phyloP scores from a whole-genome alignment of 192 early-diverging fungal genomes.

The Coemansia aciculifera region DNA sequence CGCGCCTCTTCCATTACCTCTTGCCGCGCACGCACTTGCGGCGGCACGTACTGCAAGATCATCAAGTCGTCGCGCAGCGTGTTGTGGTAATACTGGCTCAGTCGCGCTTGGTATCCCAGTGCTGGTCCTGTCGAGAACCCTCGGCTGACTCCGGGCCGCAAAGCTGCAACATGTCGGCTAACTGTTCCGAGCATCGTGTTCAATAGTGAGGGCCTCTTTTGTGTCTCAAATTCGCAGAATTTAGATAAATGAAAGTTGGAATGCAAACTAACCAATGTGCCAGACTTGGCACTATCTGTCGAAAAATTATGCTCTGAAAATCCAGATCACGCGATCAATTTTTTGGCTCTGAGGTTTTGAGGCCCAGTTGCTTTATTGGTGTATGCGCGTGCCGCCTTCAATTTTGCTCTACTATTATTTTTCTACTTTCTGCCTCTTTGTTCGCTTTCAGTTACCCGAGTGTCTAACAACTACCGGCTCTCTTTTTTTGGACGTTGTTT shows the following conservation, averaged over 20 bases:
- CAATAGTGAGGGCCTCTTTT: not conserved
- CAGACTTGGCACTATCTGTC: not conserved
- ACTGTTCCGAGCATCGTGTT: slow-evolving; percentile 29
- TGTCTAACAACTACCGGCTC: not conserved
- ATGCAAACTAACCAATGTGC: not conserved
- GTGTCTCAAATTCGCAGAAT: not conserved
- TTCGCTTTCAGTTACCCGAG: not conserved
- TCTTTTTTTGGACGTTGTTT: not conserved
- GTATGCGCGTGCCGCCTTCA: not conserved
- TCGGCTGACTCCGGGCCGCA: slow-evolving; percentile 9
- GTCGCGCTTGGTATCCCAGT: slow-evolving; percentile 55
- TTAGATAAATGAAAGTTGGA: not conserved
- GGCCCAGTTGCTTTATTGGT: not conserved
- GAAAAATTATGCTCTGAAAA: not conserved
- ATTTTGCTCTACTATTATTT: not conserved
- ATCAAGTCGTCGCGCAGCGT: slow-evolving; percentile 76
- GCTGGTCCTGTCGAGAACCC: slow-evolving; percentile 26
- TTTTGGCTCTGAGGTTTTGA: not conserved
- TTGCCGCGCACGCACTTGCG: slow-evolving; percentile 37
- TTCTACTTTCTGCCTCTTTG: not conserved
- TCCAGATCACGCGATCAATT: not conserved
- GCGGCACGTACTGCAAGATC: slow-evolving; percentile 73
- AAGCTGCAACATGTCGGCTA: slow-evolving; percentile 21
- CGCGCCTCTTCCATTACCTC: slow-evolving; percentile 36
- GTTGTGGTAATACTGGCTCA: slow-evolving; percentile 73